phyloP scores from a whole-genome alignment of 2,329 filamentous ascomycete species.

The Claviceps fusiformis region DNA sequence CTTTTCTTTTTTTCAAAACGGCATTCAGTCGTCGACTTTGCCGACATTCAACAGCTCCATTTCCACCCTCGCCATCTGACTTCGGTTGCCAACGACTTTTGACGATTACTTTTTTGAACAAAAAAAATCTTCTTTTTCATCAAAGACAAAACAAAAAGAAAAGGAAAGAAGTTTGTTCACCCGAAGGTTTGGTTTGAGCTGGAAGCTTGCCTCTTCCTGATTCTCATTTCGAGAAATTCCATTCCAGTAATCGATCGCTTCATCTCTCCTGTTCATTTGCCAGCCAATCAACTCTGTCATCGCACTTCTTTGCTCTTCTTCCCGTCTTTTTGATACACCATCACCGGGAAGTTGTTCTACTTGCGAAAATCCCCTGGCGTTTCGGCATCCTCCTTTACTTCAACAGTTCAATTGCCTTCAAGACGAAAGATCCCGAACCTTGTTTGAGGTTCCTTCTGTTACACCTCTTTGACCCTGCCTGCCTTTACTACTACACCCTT shows the following conservation, averaged over 20 bases:
- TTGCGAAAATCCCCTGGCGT: slow-evolving; percentile 6
- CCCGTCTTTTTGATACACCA: slow-evolving; percentile 11
- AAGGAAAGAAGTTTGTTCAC: not conserved
- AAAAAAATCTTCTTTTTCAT: not conserved
- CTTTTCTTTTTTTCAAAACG: not conserved
- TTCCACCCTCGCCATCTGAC: not conserved
- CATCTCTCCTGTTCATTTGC: slow-evolving; percentile 18
- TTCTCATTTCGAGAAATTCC: slow-evolving; percentile 21
- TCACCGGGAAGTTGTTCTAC: slow-evolving; percentile 4
- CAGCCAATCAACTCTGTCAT: slow-evolving; percentile 20
- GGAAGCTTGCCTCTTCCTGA: slow-evolving; percentile 24
- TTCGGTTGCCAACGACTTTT: not conserved
- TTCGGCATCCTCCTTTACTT: slow-evolving; percentile 1
- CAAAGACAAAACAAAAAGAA: not conserved
- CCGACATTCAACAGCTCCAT: not conserved
- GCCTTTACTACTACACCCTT: slow-evolving; percentile 19
- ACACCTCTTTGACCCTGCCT: slow-evolving; percentile 16
- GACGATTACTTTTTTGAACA: not conserved
- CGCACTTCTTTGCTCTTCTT: slow-evolving; percentile 16
- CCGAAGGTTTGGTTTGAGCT: slow-evolving; percentile 22
- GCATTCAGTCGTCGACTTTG: not conserved
- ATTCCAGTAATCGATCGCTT: slow-evolving; percentile 23
- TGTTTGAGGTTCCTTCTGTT: slow-evolving; percentile 11
- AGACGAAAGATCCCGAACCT: slow-evolving; percentile 1
- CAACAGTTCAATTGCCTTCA: slow-evolving; percentile 13